Conservation (phyloP, 176 grass and related monocot genomes). For the Juncus effusus region DNA sequence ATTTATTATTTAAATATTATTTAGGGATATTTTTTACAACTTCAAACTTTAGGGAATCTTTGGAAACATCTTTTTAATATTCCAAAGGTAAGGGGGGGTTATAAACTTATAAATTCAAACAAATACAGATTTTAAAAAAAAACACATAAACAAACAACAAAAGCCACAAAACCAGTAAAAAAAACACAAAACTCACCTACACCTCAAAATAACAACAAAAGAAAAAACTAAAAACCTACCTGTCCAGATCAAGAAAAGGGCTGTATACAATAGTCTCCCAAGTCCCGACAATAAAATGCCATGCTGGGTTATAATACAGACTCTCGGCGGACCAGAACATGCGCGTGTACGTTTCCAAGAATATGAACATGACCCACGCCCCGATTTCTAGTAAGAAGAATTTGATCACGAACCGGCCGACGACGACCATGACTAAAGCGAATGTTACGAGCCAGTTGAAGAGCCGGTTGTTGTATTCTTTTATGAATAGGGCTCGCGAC, state of each 20-base stretch:
- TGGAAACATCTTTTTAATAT: too few relatives aligned
- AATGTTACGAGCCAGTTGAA: slow-evolving; percentile 85
- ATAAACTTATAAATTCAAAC: too few relatives aligned
- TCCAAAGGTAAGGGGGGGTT: too few relatives aligned
- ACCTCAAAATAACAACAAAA: not conserved
- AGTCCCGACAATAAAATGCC: slow-evolving; percentile 63
- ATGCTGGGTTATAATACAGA: slow-evolving; percentile 76
- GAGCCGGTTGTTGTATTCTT: slow-evolving; percentile 85
- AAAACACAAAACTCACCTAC: not conserved
- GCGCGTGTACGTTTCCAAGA: slow-evolving; percentile 80
- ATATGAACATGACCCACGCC: slow-evolving; percentile 87
- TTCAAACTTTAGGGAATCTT: too few relatives aligned
- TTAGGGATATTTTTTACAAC: too few relatives aligned
- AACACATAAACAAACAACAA: too few relatives aligned
- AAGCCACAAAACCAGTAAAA: too few relatives aligned
- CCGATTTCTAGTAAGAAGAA: slow-evolving; percentile 67
- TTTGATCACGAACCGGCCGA: slow-evolving; percentile 73
- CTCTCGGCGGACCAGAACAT: slow-evolving; percentile 89
- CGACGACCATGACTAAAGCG: slow-evolving; percentile 67
- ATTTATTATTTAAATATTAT: too few relatives aligned
- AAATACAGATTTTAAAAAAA: too few relatives aligned
- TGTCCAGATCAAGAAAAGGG: slow-evolving; percentile 84
- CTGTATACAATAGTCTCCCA: slow-evolving; percentile 92
- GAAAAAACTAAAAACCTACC: slow-evolving; percentile 32
- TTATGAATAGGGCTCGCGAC: slow-evolving; percentile 68